phyloP scores from a whole-genome alignment of 1,284 basidiomycete genomes.

The Vanrija sp. region DNA sequence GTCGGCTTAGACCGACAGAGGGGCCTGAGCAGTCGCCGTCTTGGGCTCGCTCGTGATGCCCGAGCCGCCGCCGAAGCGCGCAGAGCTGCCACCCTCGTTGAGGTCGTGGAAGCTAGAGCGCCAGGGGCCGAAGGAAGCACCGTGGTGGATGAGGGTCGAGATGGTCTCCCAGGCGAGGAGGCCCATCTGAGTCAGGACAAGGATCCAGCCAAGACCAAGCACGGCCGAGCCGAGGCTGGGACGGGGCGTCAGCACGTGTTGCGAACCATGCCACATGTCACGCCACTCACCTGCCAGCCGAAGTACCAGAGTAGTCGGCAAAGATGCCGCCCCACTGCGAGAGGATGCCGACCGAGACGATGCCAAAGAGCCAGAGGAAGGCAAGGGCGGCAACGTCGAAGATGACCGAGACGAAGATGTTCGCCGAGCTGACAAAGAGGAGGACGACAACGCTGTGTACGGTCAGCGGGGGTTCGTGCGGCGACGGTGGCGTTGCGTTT shows the following conservation, averaged over 20 bases:
- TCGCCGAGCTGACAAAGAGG: constrained; percentile 5
- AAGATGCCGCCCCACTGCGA: not conserved
- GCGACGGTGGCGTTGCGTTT: constrained; percentile 9
- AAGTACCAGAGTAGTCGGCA: not conserved
- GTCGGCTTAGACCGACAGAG: too few relatives aligned
- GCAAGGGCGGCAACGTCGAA: constrained; percentile 2
- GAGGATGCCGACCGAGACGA: constrained; percentile 8
- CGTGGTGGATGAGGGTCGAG: constrained; percentile 28
- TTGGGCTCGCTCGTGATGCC: too few relatives aligned
- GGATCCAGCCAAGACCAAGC: too few relatives aligned
- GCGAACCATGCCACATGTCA: not conserved
- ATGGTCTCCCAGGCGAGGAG: constrained; percentile 35
- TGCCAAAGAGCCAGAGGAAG: constrained; percentile 13
- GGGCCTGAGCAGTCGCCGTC: too few relatives aligned
- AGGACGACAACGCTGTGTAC: constrained; percentile 6
- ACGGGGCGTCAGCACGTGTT: not conserved
- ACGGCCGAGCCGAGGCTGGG: constrained; percentile 28
- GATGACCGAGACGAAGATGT: constrained; percentile 4
- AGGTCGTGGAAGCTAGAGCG: constrained; percentile 33
- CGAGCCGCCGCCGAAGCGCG: not conserved
- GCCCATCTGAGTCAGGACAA: constrained; percentile 21
- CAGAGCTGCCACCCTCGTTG: constrained; percentile 6
- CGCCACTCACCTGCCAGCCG: constrained; percentile 14
- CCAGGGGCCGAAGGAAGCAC: constrained; percentile 24
- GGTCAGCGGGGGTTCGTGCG: not conserved